Base-by-base conservation (phyloP, 768 basidiomycete species). In the Tylopilus plumbeoviolaceoides region DNA sequence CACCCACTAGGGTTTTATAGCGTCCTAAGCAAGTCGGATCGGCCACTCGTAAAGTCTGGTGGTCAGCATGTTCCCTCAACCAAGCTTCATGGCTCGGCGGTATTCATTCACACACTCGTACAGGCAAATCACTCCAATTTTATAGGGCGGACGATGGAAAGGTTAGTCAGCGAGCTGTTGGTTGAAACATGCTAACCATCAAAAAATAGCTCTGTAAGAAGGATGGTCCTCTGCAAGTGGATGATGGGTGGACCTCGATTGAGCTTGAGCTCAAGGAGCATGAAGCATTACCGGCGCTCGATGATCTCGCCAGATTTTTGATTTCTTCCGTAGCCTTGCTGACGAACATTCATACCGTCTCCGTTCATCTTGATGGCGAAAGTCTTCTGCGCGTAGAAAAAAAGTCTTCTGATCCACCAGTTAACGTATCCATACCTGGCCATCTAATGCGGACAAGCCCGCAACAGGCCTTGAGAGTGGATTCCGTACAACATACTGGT, bases 121-220 rank as follows among this genome's bases (percentile, higher is more conserved):
- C 36, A 59, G 59, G 59, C 10, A 48, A 56, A 51, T 57, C 41
- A n/a, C 42, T 60, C n/a, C 53, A 60, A 28, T 59, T 59, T 35
- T 23, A 11, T 11, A 57, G 25, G 40, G 44, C 44, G 14, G 3
- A 30, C n/a, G 53, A 56, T 43, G 58, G 59, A 11, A 51, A 49
- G 40, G 59, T 59, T 11, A 27, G 54, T n/a, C 8, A 9, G 7
- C 5, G 20, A 21, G 4, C 7, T 4, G 2, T 30, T 30, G 8
- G 14, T 15, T 7, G 21, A 51, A 15, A 27, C 17, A 11, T 25
- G 17, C 15, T 56, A 1, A 59, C 31, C 11, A 27, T 35, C n/a
- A 8, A 17, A 28, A 8, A 27, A 43, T 18, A 59, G 59, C 49
- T 59, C 23, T 27, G 39, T 42, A 49, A 47, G 15, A 17, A 4